Conservation (phyloP, 228 moss, liverwort and hornwort species). For the Sphagnum fallax region DNA sequence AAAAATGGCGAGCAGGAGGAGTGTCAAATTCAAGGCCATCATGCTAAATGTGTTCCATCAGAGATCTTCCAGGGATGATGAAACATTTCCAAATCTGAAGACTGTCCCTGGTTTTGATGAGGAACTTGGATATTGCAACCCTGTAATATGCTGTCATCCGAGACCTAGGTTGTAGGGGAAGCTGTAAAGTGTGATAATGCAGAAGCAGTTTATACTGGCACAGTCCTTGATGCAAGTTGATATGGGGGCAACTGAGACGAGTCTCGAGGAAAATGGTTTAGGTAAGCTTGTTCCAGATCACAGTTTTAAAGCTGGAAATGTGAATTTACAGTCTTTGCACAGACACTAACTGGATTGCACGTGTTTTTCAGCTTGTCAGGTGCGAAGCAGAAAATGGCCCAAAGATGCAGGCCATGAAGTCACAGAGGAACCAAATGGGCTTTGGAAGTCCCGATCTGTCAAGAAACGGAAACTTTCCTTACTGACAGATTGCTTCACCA, state of each 20-base stretch:
- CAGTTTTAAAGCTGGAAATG: neutral
- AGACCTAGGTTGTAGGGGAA: neutral
- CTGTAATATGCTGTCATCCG: neutral
- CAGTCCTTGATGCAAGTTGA: neutral
- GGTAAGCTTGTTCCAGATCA: neutral
- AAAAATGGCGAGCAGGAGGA: too few relatives aligned
- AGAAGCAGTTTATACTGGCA: slow-evolving; percentile 1
- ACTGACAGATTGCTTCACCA: neutral
- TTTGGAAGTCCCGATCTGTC: neutral
- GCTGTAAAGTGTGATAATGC: neutral
- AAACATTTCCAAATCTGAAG: too few relatives aligned
- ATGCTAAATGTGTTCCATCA: too few relatives aligned
- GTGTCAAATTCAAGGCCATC: too few relatives aligned
- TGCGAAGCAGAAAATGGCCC: neutral
- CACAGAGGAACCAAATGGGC: neutral
- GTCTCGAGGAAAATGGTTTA: neutral
- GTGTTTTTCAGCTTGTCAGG: neutral
- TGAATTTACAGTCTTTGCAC: neutral
- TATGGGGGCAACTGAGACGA: slow-evolving; percentile 4
- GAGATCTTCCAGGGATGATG: too few relatives aligned
- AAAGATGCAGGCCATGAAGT: neutral
- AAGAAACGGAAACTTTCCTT: slow-evolving; percentile 3
- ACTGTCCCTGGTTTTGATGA: too few relatives aligned
- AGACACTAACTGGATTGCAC: neutral
- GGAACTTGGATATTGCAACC: neutral